Evolutionary conservation across 2,329 filamentous ascomycete species (phyloP), one percentile per base, ranked within the genome.

Genomic region (Arthrobotrys entomopaga): DNA sequence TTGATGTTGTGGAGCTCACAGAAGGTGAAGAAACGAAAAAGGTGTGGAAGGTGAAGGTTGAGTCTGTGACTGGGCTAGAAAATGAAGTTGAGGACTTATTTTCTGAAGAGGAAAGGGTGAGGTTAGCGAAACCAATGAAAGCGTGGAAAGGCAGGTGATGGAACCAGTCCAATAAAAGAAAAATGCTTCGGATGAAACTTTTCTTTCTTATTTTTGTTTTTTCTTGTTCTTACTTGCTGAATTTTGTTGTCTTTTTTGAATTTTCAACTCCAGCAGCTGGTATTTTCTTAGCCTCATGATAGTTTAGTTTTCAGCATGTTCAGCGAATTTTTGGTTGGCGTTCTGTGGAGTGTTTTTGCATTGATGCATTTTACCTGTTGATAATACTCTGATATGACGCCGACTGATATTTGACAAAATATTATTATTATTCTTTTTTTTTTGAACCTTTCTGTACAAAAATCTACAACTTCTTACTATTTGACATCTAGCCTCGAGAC

Each of bases 111-210:
- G 69, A 73, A 26, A 50, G 7, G 11, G 60, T 13, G n/a, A 42
- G 69, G 7, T 54, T 73, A 20, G 69, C 38, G 2, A 61, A 65
- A 29, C 69, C 69, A 24, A 73, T 66, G 61, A 73, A 73, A 49
- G 42, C 24, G n/a, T 73, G 69, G 69, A 73, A 73, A 53, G 69
- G 69, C 16, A 60, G 53, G 42, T 49, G 29, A 34, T 34, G 7
- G 29, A 34, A 34, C n/a, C n/a, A 34, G 53, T n/a, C 52, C 65
- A 43, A 52, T n/a, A 42, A 42, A 7, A 19, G 22, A 24, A 20
- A 19, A 24, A 6, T 2, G n/a, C 13, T 34, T 11, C 20, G 16
- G 16, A 57, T 40, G 26, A 16, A 22, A 4, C 6, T 48, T 40
- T 16, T 40, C 38, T 22, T 52, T 52, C n/a, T 3, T 19, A 29